phyloP scores from a whole-genome alignment of 2,329 filamentous ascomycete species.

The Microcyclospora tardicrescens region DNA sequence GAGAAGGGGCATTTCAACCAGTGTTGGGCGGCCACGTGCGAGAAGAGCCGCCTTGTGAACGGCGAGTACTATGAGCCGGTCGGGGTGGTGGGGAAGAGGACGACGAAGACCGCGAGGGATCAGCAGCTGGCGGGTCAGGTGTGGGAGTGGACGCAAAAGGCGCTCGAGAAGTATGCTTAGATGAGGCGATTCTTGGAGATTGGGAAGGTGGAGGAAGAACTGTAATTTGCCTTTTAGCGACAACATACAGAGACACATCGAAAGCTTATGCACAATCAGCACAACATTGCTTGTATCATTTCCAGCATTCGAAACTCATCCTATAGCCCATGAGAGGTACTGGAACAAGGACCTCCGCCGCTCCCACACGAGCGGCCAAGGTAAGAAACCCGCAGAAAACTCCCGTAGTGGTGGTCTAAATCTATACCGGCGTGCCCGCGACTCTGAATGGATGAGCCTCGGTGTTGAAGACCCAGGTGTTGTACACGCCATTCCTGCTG shows the following conservation, averaged over 20 bases:
- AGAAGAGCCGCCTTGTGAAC: slow-evolving; percentile 8
- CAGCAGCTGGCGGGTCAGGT: slow-evolving; percentile 20
- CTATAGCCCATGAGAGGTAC: too few species aligned
- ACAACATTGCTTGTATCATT: too few species aligned
- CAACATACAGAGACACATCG: too few species aligned
- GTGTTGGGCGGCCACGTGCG: slow-evolving; percentile 12
- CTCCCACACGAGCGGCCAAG: too few species aligned
- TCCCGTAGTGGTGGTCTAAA: not conserved
- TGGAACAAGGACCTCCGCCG: too few species aligned
- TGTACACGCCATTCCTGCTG: slow-evolving; percentile 24
- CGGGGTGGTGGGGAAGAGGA: slow-evolving; percentile 14
- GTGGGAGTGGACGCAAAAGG: slow-evolving; percentile 23
- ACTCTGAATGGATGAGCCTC: slow-evolving; percentile 50
- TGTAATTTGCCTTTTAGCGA: not conserved
- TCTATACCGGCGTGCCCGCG: slow-evolving; percentile 2
- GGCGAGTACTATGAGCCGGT: slow-evolving; percentile 29
- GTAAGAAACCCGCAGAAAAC: not conserved
- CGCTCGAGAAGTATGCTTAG: slow-evolving; percentile 5
- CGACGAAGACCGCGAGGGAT: slow-evolving; percentile 18
- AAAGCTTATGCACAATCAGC: too few species aligned
- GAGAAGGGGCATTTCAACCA: slow-evolving; percentile 12
- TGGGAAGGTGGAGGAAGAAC: not conserved
- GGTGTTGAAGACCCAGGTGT: slow-evolving; percentile 50
- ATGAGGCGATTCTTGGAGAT: too few species aligned
- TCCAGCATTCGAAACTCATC: too few species aligned